These are phyloP conservation scores for Orbilia quercus DNA, from an alignment of 2,329 filamentous ascomycete species.

Conservation along the genomic window DNA sequence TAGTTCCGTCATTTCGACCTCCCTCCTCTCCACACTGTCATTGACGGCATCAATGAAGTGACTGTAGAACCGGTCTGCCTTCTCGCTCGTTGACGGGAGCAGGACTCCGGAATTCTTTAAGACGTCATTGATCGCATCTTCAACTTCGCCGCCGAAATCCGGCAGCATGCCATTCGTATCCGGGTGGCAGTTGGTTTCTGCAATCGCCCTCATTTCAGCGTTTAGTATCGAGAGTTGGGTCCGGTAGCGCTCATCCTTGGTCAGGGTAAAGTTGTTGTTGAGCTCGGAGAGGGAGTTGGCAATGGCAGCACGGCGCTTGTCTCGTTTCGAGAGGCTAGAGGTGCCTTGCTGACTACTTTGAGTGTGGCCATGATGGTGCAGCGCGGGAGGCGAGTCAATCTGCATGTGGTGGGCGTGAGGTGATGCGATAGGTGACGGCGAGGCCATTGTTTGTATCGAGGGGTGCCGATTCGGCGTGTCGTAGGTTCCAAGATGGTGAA, in stretches of 20 bases:
- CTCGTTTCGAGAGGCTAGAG: constrained; percentile 45
- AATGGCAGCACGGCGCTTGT: constrained; percentile 53
- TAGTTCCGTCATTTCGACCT: constrained; percentile 51
- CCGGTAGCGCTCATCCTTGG: constrained; percentile 53
- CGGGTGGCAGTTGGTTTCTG: constrained; percentile 51
- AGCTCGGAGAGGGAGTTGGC: constrained; percentile 47
- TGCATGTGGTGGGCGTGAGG: constrained; percentile 51
- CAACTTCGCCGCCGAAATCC: constrained; percentile 53
- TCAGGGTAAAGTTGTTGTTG: constrained; percentile 43
- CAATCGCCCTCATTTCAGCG: constrained; percentile 54
- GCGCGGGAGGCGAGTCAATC: constrained; percentile 46
- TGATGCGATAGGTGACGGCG: constrained; percentile 50
- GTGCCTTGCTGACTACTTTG: constrained; percentile 35
- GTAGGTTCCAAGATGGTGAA: background rate
- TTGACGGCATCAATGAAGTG: constrained; percentile 52
- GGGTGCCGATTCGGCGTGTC: constrained; percentile 11
- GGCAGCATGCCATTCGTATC: constrained; percentile 52
- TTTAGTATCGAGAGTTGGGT: constrained; percentile 54
- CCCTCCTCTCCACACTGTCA: constrained; percentile 44
- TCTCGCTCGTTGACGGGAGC: constrained; percentile 38
- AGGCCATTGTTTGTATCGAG: constrained; percentile 49
- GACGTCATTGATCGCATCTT: constrained; percentile 49
- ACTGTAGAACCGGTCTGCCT: constrained; percentile 47
- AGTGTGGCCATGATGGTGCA: constrained; percentile 40
- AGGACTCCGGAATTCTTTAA: constrained; percentile 50